Evolutionary conservation across 352 stramenopile species (phyloP).

Genomic region (Sclerospora graminicola): DNA sequence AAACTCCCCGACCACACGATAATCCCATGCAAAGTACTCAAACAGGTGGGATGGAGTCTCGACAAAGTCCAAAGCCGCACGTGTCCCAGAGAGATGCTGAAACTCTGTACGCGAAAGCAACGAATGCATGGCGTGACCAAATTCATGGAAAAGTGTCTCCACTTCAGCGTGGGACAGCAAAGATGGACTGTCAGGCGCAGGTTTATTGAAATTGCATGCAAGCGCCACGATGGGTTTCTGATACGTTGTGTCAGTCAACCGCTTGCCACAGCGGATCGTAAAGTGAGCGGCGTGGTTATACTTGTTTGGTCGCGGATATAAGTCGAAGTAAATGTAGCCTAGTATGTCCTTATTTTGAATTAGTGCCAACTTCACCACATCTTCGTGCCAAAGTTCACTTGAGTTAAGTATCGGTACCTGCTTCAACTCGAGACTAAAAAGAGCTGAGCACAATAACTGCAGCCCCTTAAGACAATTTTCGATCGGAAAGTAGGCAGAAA

Average conservation of each 20-base stretch:
- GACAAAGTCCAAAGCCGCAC: constrained; percentile 92
- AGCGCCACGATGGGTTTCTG: constrained; percentile 93
- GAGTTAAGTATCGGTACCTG: constrained; percentile 58
- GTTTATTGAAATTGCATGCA: constrained; percentile 85
- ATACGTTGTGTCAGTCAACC: constrained; percentile 43
- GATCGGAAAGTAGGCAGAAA: constrained; percentile 86
- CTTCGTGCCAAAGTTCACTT: constrained; percentile 84
- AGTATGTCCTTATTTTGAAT: constrained; percentile 46
- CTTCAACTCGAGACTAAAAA: constrained; percentile 89
- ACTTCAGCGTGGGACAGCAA: constrained; percentile 89
- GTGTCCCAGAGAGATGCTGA: constrained; percentile 95
- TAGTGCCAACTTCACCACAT: constrained; percentile 88
- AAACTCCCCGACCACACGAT: constrained; percentile 77
- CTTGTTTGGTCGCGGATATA: constrained; percentile 86
- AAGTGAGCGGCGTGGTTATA: constrained; percentile 90
- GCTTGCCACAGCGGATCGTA: constrained; percentile 92
- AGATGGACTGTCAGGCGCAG: constrained; percentile 50
- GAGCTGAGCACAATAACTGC: constrained; percentile 68
- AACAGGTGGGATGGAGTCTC: constrained; percentile 94
- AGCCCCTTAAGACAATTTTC: constrained; percentile 88
- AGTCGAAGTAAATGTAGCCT: constrained; percentile 92
- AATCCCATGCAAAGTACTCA: constrained; percentile 95
- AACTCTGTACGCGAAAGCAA: constrained; percentile 93
- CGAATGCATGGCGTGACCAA: constrained; percentile 96
- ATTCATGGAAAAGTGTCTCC: constrained; percentile 98